These are phyloP conservation scores for Fonsecaea erecta DNA, from an alignment of 2,329 filamentous ascomycete genomes.

Conservation along the genomic window DNA sequence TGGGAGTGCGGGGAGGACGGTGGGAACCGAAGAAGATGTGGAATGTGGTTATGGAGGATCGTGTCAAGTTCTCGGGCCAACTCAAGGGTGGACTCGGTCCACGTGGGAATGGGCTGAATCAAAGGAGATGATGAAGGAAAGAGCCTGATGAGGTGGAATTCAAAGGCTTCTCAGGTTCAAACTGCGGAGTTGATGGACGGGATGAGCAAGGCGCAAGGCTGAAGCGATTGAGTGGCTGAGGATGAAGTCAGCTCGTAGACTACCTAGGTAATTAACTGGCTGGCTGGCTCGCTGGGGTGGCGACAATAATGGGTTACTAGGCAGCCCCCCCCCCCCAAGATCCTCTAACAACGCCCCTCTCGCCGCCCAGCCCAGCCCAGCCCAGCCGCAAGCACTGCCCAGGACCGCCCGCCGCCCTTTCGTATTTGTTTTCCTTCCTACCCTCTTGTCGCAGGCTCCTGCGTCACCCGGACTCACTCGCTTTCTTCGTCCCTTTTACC, in stretches of 20 bases:
- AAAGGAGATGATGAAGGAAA: background rate
- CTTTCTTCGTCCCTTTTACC: background rate
- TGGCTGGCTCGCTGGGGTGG: background rate
- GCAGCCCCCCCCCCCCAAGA: background rate
- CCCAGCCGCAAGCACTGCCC: background rate
- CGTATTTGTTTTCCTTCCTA: background rate
- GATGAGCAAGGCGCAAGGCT: slow-evolving; percentile 18
- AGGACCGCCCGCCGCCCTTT: background rate
- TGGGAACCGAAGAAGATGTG: background rate
- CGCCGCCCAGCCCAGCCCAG: background rate
- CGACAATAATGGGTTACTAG: no score
- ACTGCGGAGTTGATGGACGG: slow-evolving; percentile 2
- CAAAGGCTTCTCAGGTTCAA: background rate
- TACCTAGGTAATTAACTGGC: background rate
- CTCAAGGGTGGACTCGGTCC: background rate
- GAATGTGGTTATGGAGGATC: background rate
- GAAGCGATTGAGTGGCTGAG: slow-evolving; percentile 1
- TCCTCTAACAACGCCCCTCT: background rate
- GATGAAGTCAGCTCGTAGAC: no score
- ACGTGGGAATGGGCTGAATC: background rate
- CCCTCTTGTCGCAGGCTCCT: slow-evolving; percentile 11
- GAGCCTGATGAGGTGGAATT: background rate
- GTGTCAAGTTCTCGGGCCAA: background rate
- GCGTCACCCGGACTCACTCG: slow-evolving; percentile 15
- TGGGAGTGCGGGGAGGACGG: slow-evolving; percentile 13